Percentiles rank a stretch among this genome's conserved stretches.
Conservation (phyloP, 257 asterid species). For the Nicotiana paniculata region DNA sequence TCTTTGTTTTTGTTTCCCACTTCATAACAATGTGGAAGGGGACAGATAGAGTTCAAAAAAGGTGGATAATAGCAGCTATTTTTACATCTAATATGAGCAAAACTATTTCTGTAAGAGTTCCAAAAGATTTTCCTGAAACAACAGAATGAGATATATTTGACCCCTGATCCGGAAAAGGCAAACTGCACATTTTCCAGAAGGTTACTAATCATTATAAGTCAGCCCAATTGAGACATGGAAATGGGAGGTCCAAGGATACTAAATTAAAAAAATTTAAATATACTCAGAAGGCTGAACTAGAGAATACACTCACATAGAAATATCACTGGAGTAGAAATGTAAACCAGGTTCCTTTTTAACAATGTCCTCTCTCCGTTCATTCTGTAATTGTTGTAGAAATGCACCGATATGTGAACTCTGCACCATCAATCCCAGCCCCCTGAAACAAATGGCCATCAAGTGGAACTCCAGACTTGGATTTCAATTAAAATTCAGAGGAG, state of each 20-base stretch:
- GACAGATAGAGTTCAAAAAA: background rate
- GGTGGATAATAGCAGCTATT: background rate
- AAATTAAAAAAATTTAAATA: background rate
- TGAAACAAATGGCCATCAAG: slow-evolving; percentile 23
- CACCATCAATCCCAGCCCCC: slow-evolving; percentile 60
- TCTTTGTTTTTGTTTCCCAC: background rate
- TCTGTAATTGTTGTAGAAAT: slow-evolving; percentile 74
- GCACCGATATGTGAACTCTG: slow-evolving; percentile 79
- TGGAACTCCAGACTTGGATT: background rate
- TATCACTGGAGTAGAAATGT: slow-evolving; percentile 87
- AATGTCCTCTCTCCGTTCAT: slow-evolving; percentile 57
- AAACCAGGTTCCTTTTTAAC: slow-evolving; percentile 61
- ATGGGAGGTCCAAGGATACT: background rate
- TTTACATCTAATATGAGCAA: background rate
- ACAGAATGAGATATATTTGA: background rate
- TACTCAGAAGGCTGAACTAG: slow-evolving; percentile 3
- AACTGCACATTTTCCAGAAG: background rate
- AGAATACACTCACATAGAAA: slow-evolving; percentile 64
- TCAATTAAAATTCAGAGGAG: background rate
- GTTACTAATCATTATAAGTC: background rate
- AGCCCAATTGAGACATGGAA: background rate
- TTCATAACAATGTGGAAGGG: background rate
- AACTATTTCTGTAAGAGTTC: background rate
- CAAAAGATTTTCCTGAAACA: background rate
- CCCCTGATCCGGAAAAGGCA: background rate